Evolutionary conservation across 208 protist genomes (phyloP), one percentile per base, ranked within the genome.

Genomic region (Wallacemonas sp.): DNA sequence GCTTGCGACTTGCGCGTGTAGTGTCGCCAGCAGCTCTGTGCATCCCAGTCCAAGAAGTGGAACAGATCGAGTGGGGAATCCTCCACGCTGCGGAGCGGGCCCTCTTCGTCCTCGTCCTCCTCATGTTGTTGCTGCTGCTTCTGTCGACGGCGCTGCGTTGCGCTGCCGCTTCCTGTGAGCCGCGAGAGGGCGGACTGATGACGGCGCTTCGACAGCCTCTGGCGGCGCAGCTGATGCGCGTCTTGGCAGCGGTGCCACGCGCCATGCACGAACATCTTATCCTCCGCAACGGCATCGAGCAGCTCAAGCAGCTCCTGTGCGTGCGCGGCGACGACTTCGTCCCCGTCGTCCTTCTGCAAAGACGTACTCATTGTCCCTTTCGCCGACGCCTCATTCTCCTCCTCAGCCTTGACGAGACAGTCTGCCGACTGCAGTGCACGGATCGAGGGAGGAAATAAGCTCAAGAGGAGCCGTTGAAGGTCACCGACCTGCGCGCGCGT

Each of bases 221-320:
- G 76, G 19, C 63, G 72, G 49, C 49, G 67, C 39, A 76, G 62
- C 14, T 70, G 70, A 12, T 71, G 17, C 34, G 76, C 81, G 36
- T 75, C 75, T 33, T 78, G 70, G 72, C 78, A 83, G 16, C 82
- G 78, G 38, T 38, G 46, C 82, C 78, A 84, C 55, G 72, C 78
- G 1, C 67, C 82, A 48, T 69, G 61, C 9, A 88, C 63, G 54
- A 76, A 88, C 3, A 60, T 29, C 39, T 73, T 74, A 70, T 88
- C 78, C 46, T 85, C 68, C 49, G 68, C 79, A n/a, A 88, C 68
- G 3, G 48, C 62, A 8, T 79, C 23, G 14, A 58, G 52, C 52
- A 58, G 19, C 30, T 33, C 26, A n/a, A 58, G 30, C 9, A 58
- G 52, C n/a, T 33, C n/a, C 14, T 9, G 3, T 3, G 52, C 52